Percentiles rank a stretch among this genome's conserved stretches.
Evolutionary conservation across 352 stramenopile genomes (phyloP).

Genomic region (Pythium sp.): DNA sequence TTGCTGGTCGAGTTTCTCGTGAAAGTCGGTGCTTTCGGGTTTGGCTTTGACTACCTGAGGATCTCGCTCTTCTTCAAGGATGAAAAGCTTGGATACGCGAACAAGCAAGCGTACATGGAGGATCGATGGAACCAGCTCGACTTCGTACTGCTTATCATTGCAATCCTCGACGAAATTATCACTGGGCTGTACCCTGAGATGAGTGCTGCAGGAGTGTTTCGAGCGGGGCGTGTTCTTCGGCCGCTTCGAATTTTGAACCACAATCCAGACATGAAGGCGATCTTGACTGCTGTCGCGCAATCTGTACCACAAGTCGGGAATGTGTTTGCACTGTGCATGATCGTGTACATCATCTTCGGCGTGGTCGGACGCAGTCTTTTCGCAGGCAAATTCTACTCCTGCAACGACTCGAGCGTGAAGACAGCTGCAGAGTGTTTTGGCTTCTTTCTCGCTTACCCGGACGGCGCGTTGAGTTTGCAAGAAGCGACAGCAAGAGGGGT

Average conservation of each 20-base stretch:
- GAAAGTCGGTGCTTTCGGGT: conserved; percentile 52
- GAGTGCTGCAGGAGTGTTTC: conserved; percentile 54
- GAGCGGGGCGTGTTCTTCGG: conserved; percentile 58
- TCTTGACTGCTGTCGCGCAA: conserved; percentile 63
- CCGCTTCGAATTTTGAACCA: conserved; percentile 74
- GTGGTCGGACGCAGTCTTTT: conserved; percentile 70
- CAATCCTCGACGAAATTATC: conserved; percentile 56
- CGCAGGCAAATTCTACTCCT: conserved; percentile 60
- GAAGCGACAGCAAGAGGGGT: conserved; percentile 38
- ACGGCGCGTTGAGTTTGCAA: conserved; percentile 48
- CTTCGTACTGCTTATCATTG: conserved; percentile 51
- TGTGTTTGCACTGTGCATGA: conserved; percentile 62
- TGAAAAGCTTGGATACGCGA: conserved; percentile 59
- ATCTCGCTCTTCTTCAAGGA: conserved; percentile 60
- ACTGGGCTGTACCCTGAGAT: conserved; percentile 38
- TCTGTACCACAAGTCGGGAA: conserved; percentile 74
- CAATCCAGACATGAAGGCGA: conserved; percentile 76
- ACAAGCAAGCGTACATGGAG: conserved; percentile 72
- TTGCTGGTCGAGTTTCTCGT: conserved; percentile 59
- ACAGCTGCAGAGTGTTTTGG: conserved; percentile 47
- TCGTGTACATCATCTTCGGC: conserved; percentile 80
- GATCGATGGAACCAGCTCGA: conserved; percentile 79
- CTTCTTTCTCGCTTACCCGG: conserved; percentile 46
- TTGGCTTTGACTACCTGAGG: conserved; percentile 62
- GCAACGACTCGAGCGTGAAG: conserved; percentile 48